Percentiles rank a stretch among this genome's conserved stretches.
Evolutionary conservation across 805 yeast genomes (phyloP).

Genomic region (Wickerhamomyces subpelliculosus): DNA sequence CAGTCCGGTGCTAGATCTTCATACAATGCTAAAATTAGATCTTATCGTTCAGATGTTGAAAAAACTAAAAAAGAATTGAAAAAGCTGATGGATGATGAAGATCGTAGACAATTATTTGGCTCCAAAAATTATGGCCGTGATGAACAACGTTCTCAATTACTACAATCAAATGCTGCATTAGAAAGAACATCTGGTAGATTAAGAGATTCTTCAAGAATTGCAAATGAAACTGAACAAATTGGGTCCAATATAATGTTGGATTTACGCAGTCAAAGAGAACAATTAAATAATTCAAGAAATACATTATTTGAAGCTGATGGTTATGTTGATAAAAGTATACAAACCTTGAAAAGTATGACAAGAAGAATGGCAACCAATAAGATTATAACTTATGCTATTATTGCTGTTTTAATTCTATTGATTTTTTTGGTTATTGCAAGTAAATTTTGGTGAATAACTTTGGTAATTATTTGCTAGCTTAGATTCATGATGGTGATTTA

Average conservation of each 20-base stretch:
- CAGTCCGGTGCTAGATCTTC: conserved; percentile 67
- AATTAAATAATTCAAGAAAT: conserved; percentile 76
- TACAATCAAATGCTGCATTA: conserved; percentile 70
- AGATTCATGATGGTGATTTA: too few species aligned
- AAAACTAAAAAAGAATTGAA: conserved; percentile 50
- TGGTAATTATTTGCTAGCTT: not conserved
- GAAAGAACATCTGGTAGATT: conserved; percentile 80
- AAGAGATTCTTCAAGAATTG: conserved; percentile 82
- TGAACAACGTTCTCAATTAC: conserved; percentile 72
- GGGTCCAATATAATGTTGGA: conserved; percentile 90
- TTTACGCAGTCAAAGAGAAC: conserved; percentile 89
- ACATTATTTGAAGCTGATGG: conserved; percentile 86
- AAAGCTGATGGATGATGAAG: conserved; percentile 58
- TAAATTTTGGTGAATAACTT: conserved; percentile 34
- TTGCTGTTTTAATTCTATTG: conserved; percentile 75
- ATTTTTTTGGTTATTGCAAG: conserved; percentile 79
- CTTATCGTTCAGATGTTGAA: conserved; percentile 56
- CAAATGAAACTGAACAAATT: conserved; percentile 84
- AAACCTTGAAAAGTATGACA: conserved; percentile 86
- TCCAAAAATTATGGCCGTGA: conserved; percentile 31
- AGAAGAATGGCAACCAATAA: conserved; percentile 89
- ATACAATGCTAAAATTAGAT: conserved; percentile 70
- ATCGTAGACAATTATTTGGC: conserved; percentile 70
- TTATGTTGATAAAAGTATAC: conserved; percentile 82
- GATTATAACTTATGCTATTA: conserved; percentile 84